Conservation (phyloP, 2,329 filamentous ascomycete species). For the Fusarium sp. region DNA sequence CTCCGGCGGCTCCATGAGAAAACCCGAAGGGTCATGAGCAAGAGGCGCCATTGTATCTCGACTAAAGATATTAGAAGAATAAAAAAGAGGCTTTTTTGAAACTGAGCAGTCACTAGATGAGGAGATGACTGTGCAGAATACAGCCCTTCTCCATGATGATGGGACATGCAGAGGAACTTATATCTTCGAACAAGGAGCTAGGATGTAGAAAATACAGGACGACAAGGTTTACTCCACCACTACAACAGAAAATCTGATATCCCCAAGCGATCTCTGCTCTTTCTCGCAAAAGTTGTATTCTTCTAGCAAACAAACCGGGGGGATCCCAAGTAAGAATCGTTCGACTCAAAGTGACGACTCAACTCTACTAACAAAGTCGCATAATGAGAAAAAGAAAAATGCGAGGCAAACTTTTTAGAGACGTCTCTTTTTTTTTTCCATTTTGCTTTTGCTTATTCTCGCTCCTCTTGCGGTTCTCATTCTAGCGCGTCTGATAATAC, state of each 20-base stretch:
- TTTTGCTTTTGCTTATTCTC: not conserved
- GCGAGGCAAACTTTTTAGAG: conserved; percentile 13
- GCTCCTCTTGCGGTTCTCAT: conserved; percentile 17
- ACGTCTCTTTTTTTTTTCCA: not conserved
- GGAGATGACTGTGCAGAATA: conserved; percentile 11
- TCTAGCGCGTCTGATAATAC: conserved; percentile 15
- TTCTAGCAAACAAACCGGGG: not conserved
- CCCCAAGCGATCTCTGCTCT: not conserved
- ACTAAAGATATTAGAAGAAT: not conserved
- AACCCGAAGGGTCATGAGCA: conserved; percentile 51
- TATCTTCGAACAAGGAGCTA: conserved; percentile 13
- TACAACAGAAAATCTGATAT: conserved; percentile 11
- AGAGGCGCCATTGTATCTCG: conserved; percentile 63
- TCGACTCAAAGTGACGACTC: conserved; percentile 41
- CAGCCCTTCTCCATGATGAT: not conserved
- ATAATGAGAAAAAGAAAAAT: not conserved
- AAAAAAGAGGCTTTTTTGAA: not conserved
- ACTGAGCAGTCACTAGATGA: conserved; percentile 12
- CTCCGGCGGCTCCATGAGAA: conserved; percentile 40
- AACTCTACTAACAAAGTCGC: conserved; percentile 1
- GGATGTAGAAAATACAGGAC: conserved; percentile 5
- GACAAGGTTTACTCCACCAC: conserved; percentile 12
- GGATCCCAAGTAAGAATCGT: conserved; percentile 31
- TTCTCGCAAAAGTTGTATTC: not conserved
- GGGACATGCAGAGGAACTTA: conserved; percentile 27